phyloP scores from a whole-genome alignment of 2,329 filamentous ascomycete species.

The Botrytis fragariae region DNA sequence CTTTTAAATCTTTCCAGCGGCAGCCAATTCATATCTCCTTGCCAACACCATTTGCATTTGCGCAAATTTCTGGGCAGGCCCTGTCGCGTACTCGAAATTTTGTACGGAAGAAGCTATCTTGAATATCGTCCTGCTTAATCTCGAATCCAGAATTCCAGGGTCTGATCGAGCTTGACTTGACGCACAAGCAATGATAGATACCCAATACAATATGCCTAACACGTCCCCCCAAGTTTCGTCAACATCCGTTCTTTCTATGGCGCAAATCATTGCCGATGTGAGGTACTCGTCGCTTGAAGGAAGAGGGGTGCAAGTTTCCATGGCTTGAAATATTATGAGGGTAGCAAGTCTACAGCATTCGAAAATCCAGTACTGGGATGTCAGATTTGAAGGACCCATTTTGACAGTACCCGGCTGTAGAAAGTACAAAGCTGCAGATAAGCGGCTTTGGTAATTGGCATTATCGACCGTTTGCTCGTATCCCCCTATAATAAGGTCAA shows the following conservation, averaged over 20 bases:
- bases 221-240: conserved; percentile 14
- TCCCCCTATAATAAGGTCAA: not conserved
- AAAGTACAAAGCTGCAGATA: not conserved
- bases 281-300: not conserved
- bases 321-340: not conserved
- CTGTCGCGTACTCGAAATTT: not conserved
- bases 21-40: not conserved
- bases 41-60: conserved; percentile 7
- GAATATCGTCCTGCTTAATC: not conserved
- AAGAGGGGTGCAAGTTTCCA: not conserved
- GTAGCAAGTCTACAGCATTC: not conserved
- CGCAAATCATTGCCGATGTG: not conserved
- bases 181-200: conserved; percentile 5
- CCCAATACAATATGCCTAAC: conserved; percentile 12
- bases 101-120: not conserved
- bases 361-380: not conserved
- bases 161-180: not conserved
- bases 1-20: not conserved
- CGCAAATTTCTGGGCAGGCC: not conserved
- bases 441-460: not conserved
- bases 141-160: conserved; percentile 1
- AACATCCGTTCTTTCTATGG: not conserved
- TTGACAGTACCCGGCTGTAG: not conserved
- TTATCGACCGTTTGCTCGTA: not conserved
- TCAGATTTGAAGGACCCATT: not conserved